Evolutionary conservation across 2,329 filamentous ascomycete genomes (phyloP), one percentile per base, ranked within the genome.

Genomic region (Exophiala mesophila): DNA sequence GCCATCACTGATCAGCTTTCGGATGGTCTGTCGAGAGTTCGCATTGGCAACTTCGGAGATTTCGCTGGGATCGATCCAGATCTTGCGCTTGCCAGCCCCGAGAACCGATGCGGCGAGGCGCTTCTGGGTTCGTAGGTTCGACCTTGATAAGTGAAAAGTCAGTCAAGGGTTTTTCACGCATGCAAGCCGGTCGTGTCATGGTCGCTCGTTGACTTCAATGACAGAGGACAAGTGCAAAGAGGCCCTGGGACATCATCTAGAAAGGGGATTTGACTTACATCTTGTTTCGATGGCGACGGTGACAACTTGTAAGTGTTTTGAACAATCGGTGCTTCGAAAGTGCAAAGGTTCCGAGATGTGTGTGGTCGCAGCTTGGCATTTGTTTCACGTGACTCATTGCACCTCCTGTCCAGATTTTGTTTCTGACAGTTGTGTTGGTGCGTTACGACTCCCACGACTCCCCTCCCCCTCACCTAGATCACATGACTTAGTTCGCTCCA

Each of bases 41-140:
- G 92, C 92, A 76, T 96, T 97, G 79, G 86, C 88, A 78, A 98
- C 98, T 78, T 98, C 92, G 80, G 76, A 92, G 77, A 89, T 82
- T 80, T 98, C 92, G 73, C 94, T 97, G 74, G 92, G 92, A 77
- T 98, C 92, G 71, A 98, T 89, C 92, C 92, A 98, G 78, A 98
- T 94, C 87, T 98, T 98, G 83, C 90, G 87, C 86, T 98, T 84
- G 72, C 92, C 92, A 79, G 88, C 94, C 81, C 88, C 88, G 73
- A 95, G 87, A 73, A 98, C 92, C 75, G 90, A 86, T 69, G 92
- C 88, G 73, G 92, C 92, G 68, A 98, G 89, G 78, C 94, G 90
- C 85, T 98, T 98, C 83, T 98, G 94, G 74, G 92, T 97, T 75
- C 84, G 85, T 76, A 98, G 85, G 74, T 97, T 97, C 85, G 95